Conservation (phyloP, 441 rosid genomes). For the Flueggea neowawraea region DNA sequence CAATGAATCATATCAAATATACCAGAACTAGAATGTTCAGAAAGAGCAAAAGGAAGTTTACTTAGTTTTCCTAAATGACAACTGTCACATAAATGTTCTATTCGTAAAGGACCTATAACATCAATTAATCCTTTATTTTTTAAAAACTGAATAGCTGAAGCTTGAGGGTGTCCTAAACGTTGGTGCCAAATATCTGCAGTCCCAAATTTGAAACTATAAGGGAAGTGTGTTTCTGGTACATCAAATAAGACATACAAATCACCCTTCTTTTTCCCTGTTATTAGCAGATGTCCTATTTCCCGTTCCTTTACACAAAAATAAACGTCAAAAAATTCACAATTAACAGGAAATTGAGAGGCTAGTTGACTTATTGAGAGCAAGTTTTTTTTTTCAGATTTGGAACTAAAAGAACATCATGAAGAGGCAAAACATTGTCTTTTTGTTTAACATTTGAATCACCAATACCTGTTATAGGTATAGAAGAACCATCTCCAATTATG, state of each 20-base stretch:
- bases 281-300: neutral
- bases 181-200: conserved; percentile 10
- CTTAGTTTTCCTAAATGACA: neutral
- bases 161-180: conserved; percentile 17
- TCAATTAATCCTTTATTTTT: neutral
- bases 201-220: neutral
- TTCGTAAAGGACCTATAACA: neutral
- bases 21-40: too few relatives aligned
- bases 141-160: neutral
- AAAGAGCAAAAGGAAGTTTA: too few relatives aligned
- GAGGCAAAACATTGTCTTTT: too few relatives aligned
- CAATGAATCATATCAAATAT: too few relatives aligned
- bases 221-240: neutral
- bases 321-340: conserved; percentile 7
- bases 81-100: neutral
- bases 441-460: too few relatives aligned
- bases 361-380: too few relatives aligned
- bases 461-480: too few relatives aligned
- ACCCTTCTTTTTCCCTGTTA: conserved; percentile 3
- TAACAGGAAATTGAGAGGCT: too few relatives aligned
- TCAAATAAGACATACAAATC: conserved; percentile 1
- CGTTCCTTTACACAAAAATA: too few relatives aligned
- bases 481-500: too few relatives aligned
- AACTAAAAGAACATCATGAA: too few relatives aligned
- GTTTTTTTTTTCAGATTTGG: too few relatives aligned